Evolutionary conservation across 2,329 filamentous ascomycete species (phyloP), one percentile per base, ranked within the genome.

Genomic region (Aspergillus brasiliensis): DNA sequence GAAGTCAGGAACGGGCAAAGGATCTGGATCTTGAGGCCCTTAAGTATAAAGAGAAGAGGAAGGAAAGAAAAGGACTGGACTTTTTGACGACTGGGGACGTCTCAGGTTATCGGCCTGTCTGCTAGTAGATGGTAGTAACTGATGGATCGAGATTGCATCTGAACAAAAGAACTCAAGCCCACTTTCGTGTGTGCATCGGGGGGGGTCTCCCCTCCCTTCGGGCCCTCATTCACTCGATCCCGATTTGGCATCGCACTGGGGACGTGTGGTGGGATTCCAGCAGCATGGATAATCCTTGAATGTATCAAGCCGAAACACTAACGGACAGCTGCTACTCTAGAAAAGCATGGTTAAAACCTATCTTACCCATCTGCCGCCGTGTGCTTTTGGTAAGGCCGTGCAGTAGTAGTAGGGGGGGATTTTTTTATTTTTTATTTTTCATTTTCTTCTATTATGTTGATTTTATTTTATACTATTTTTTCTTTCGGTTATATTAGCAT

Each of bases 221-320:
- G 49, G 49, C 37, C 44, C 19, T 53, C 54, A 58, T 62, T 54
- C 42, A 62, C 51, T 49, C 56, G 37, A 55, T 58, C 58, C 60
- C 62, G 42, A 61, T 59, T 65, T 58, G 54, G 58, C 40, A 46
- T 55, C 31, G 49, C 19, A 21, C 49, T 34, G 49, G 49, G 49
- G 55, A 55, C 54, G 49, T 42, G 19, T 19, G 40, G 40, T 19
- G 53, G 40, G 28, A 21, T 58, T 52, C 64, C 65, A 64, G 53
- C 49, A 66, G 55, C 65, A 67, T 67, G 64, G 64, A 65, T 67
- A 58, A 67, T 66, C 65, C 65, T 61, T 63, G 64, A 63, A 58
- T 60, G 61, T 63, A 65, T 65, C 62, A 66, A 63, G 62, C 62
- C 65, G 64, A 67, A 67, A 67, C 65, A 61, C 52, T 31, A 61